Evolutionary conservation across 371 early-diverging fungal species (phyloP).

Genomic region (Mortierella sp.): DNA sequence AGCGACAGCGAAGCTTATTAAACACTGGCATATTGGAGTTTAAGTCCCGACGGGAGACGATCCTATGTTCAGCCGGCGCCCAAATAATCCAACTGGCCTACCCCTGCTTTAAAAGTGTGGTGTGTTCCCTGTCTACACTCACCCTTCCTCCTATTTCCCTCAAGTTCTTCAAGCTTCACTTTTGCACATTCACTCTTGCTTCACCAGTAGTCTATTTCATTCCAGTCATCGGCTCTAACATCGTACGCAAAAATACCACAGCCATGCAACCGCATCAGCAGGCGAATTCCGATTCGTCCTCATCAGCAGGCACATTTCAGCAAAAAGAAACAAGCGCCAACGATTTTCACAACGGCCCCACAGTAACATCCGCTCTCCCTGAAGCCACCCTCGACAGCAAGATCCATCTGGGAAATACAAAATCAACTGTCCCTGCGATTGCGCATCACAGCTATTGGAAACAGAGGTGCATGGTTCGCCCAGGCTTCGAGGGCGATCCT

Average conservation of each 20-base stretch:
- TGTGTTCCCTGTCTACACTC: too few species aligned
- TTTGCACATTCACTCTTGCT: neutral
- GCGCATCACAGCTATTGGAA: slow-evolving; percentile 34
- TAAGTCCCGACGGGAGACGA: too few species aligned
- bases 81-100: too few species aligned
- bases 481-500: slow-evolving; percentile 36
- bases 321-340: neutral
- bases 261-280: neutral
- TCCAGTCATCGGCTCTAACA: too few species aligned
- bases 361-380: neutral
- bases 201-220: too few species aligned
- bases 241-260: neutral
- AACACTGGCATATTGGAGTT: too few species aligned
- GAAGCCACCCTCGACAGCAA: neutral
- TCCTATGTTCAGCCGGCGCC: too few species aligned
- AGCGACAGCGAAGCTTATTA: too few species aligned
- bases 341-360: slow-evolving; percentile 12
- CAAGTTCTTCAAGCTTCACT: too few species aligned
- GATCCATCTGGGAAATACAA: neutral
- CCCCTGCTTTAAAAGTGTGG: too few species aligned
- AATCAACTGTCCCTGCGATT: neutral
- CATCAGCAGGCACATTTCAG: slow-evolving; percentile 22
- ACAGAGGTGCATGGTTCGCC: slow-evolving; percentile 17
- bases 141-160: too few species aligned
- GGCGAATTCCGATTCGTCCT: slow-evolving; percentile 1